Percentiles rank a stretch among this genome's conserved stretches.
Evolutionary conservation across 495 filamentous ascomycete genomes (phyloP).

Genomic region (Talaromyces nanjingensis): DNA sequence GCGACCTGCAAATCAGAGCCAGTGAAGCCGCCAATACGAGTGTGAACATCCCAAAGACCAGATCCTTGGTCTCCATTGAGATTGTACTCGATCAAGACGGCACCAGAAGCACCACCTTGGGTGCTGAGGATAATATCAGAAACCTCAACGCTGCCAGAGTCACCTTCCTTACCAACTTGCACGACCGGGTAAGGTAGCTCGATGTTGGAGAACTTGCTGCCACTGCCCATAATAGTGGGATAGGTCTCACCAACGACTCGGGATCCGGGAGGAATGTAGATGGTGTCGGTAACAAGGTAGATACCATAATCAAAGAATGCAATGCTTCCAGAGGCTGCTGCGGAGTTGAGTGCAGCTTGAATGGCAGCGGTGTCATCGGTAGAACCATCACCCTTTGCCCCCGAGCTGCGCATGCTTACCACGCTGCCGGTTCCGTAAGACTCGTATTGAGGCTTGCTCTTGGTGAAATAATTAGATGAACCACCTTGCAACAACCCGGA

Average conservation of each 20-base stretch:
- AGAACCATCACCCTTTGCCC: conserved; percentile 61
- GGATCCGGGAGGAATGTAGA: conserved; percentile 37
- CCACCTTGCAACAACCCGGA: conserved; percentile 27
- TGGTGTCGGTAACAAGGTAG: conserved; percentile 40
- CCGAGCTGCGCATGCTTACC: conserved; percentile 48
- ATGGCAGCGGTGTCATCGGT: conserved; percentile 59
- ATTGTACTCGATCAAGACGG: conserved; percentile 71
- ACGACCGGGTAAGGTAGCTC: conserved; percentile 59
- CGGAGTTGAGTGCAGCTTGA: conserved; percentile 34
- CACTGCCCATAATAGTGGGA: conserved; percentile 58
- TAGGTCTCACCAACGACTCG: conserved; percentile 47
- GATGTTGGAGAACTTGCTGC: conserved; percentile 53
- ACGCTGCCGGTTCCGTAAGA: conserved; percentile 43
- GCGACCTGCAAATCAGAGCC: conserved; percentile 44
- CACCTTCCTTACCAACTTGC: conserved; percentile 49
- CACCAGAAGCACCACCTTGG: conserved; percentile 54
- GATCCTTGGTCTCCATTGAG: conserved; percentile 40
- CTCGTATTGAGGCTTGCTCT: conserved; percentile 50
- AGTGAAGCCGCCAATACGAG: conserved; percentile 48
- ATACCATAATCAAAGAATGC: conserved; percentile 42
- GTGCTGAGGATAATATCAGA: conserved; percentile 55
- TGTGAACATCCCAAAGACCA: conserved; percentile 55
- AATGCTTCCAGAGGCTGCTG: conserved; percentile 34
- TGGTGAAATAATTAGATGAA: conserved; percentile 39
- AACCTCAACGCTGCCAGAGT: conserved; percentile 49